phyloP scores from a whole-genome alignment of 208 protist species.

The Tritrichomonas foetus region DNA sequence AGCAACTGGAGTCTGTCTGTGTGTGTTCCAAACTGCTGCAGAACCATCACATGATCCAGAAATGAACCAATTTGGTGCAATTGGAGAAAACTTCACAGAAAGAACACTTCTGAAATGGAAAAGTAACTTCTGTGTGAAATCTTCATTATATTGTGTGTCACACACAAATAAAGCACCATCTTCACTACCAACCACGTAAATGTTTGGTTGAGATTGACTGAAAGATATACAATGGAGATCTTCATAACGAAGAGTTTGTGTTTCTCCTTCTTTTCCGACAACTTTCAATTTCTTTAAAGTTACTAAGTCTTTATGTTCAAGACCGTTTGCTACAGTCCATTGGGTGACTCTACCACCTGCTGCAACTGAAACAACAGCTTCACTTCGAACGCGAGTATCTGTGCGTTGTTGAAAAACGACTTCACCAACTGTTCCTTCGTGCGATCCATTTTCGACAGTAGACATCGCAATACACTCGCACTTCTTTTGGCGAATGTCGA shows the following conservation, averaged over 20 bases:
- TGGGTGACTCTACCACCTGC: slow-evolving; percentile 2
- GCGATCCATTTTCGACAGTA: background rate
- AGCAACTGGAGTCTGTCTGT: background rate
- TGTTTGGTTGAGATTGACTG: background rate
- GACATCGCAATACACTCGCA: slow-evolving; percentile 33
- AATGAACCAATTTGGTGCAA: slow-evolving; percentile 31
- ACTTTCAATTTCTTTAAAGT: background rate
- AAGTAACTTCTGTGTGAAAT: slow-evolving; percentile 1
- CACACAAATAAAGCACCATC: slow-evolving; percentile 35
- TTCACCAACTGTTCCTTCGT: slow-evolving; percentile 23
- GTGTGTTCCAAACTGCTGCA: slow-evolving; percentile 10
- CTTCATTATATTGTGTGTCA: slow-evolving; percentile 36
- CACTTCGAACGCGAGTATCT: background rate
- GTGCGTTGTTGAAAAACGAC: slow-evolving; percentile 21
- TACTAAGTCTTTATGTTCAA: slow-evolving; percentile 26
- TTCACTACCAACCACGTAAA: slow-evolving; percentile 17
- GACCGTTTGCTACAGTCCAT: slow-evolving; percentile 38
- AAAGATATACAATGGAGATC: slow-evolving; percentile 3
- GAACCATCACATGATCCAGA: background rate
- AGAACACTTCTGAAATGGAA: slow-evolving; percentile 23
- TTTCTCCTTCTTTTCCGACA: background rate
- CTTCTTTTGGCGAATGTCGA: background rate
- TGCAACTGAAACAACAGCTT: slow-evolving; percentile 37
- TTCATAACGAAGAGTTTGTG: slow-evolving; percentile 3
- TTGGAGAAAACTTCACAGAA: background rate